Base-by-base conservation (phyloP, 306 rosid species). In the Castanopsis chinensis region DNA sequence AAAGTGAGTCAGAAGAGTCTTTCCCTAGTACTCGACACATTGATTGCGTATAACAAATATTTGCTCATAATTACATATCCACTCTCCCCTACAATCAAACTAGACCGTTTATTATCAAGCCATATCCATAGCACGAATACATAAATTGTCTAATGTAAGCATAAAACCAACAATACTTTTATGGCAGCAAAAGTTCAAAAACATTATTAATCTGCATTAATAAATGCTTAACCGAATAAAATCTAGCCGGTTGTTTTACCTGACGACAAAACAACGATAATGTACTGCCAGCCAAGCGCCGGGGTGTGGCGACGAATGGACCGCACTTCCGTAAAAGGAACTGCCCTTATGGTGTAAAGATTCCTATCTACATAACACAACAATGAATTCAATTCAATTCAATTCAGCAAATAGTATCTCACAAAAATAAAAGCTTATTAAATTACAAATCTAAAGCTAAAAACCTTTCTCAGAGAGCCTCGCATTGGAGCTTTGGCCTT, bases 291-390 rank as follows among this genome's bases (percentile, higher is more conserved):
- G 21, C 96, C 98, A 76, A 96, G 86, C 15, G 99, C 87, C 1
- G 99, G 99, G 77, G 81, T 85, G 81, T 93, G 99, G 81, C 96
- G 90, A 25, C 96, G 92, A 57, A 96, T 91, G 63, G 98, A 96
- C 89, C 97, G 87, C 77, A 93, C 88, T 61, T 93, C 97, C 0
- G 97, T 87, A 80, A 96, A 83, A 35, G 97, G 90, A 70, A 90
- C 94, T 21, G 86, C 93, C 69, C 90, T 88, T 80, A 96, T 96
- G 68, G 98, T 91, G 79, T 96, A 96, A 59, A 96, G 97, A 80
- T 69, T 90, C 85, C 83, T 91, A 78, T 93, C 99, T 96, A 72
- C 89, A 86, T 69, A 54, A 74, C 89, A 85, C 56, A 61, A 82
- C 5, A 67, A 35, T 33, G 81, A 71, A 25, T 74, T 73, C 76